Percentiles rank a stretch among this genome's conserved stretches.
Evolutionary conservation across 208 protist genomes (phyloP).

Genomic region (Acanthamoeba comandoni): DNA sequence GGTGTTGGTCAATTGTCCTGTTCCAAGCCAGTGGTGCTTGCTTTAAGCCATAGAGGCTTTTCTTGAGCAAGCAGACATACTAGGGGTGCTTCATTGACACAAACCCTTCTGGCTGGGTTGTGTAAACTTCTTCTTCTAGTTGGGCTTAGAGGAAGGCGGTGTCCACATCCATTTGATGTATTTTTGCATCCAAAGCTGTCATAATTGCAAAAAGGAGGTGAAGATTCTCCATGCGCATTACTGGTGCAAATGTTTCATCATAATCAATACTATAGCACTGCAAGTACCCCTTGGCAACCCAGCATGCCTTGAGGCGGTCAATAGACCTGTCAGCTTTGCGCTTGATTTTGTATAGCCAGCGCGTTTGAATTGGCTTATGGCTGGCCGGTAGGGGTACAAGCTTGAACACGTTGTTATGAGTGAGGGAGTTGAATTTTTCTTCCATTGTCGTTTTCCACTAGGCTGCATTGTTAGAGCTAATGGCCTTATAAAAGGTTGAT

Average conservation of each 20-base stretch:
- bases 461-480: not conserved
- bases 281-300: slow-evolving; percentile 36
- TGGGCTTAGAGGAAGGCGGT: slow-evolving; percentile 20
- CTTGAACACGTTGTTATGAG: not conserved
- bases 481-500: not conserved
- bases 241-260: slow-evolving; percentile 1
- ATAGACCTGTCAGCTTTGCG: slow-evolving; percentile 5
- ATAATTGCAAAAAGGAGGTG: not conserved
- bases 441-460: not conserved
- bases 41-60: slow-evolving; percentile 29
- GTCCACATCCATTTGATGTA: slow-evolving; percentile 38
- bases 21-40: slow-evolving; percentile 34
- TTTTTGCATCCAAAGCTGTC: not conserved
- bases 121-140: slow-evolving; percentile 36
- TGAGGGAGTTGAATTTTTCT: not conserved
- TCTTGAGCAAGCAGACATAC: not conserved
- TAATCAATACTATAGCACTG: not conserved
- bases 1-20: not conserved
- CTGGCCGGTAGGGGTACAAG: not conserved
- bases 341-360: slow-evolving; percentile 52
- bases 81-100: not conserved
- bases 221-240: not conserved
- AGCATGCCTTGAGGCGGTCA: not conserved
- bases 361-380: not conserved
- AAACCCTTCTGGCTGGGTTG: slow-evolving; percentile 29